Conservation (phyloP, 441 rosid genomes). For the Manihot esculenta region DNA sequence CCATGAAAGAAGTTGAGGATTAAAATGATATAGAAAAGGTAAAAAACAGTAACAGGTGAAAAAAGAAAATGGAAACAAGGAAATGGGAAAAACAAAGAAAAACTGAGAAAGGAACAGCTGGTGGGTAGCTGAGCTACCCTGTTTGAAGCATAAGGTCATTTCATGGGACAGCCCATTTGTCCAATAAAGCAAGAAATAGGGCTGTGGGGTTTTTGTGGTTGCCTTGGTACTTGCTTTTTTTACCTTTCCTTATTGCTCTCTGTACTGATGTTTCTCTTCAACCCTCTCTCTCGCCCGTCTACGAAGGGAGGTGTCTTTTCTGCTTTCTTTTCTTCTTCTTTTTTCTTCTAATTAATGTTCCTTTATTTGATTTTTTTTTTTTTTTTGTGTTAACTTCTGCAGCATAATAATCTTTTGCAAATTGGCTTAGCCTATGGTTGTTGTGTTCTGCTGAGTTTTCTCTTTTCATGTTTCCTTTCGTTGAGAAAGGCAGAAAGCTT, state of each 20-base stretch:
- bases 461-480: neutral
- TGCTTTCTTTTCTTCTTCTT: neutral
- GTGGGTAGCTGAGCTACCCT: neutral
- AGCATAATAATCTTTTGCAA: neutral
- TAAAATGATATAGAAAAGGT: conserved; percentile 7
- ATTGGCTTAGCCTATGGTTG: neutral
- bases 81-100: neutral
- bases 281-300: conserved; percentile 24
- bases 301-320: conserved; percentile 28
- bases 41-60: neutral
- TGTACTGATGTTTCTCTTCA: conserved; percentile 27
- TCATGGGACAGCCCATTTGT: conserved; percentile 51
- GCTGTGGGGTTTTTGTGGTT: neutral
- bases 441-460: neutral
- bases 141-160: conserved; percentile 33
- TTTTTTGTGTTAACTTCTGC: neutral
- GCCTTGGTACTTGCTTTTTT: conserved; percentile 27
- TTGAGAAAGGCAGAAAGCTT: no score
- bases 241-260: neutral
- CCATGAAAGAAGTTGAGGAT: conserved; percentile 18
- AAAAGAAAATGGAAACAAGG: neutral
- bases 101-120: conserved; percentile 23
- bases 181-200: conserved; percentile 25
- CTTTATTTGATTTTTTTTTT: neutral
- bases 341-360: neutral